Evolutionary conservation across 306 rosid genomes (phyloP).

Genomic region (Acacia melanoxylon): DNA sequence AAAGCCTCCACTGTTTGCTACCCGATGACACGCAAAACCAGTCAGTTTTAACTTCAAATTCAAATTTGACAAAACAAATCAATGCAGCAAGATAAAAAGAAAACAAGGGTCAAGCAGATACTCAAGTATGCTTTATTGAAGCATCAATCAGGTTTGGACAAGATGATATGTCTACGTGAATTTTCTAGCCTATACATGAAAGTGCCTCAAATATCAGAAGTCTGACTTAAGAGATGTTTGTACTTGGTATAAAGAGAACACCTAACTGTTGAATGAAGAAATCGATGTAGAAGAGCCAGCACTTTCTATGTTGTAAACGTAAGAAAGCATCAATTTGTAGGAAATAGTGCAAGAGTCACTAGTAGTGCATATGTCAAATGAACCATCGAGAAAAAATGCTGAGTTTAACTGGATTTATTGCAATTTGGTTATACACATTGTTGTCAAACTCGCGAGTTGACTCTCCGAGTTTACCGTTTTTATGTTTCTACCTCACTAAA

Average conservation of each 20-base stretch:
- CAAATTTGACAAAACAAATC: conserved; percentile 23
- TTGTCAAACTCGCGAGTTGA: too few relatives aligned
- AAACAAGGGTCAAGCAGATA: neutral
- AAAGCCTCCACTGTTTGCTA: conserved; percentile 89
- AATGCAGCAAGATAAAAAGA: neutral
- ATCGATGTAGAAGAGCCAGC: neutral
- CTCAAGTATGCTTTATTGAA: neutral
- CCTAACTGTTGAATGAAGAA: neutral
- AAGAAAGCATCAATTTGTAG: neutral
- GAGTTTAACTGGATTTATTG: neutral
- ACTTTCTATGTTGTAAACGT: neutral
- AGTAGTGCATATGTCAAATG: neutral
- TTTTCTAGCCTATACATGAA: neutral
- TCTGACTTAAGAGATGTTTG: neutral
- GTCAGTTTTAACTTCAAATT: conserved; percentile 1
- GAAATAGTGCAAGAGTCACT: neutral
- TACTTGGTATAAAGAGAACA: neutral
- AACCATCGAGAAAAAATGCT: neutral
- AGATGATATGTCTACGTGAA: neutral
- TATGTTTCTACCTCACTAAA: too few relatives aligned
- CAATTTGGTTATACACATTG: neutral
- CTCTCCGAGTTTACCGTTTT: too few relatives aligned
- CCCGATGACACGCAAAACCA: conserved; percentile 44
- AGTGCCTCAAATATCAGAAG: conserved; percentile 10
- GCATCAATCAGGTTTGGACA: conserved; percentile 5